Evolutionary conservation across 2,329 filamentous ascomycete species (phyloP), one percentile per base, ranked within the genome.

Genomic region (Pyrenochaeta sp.): DNA sequence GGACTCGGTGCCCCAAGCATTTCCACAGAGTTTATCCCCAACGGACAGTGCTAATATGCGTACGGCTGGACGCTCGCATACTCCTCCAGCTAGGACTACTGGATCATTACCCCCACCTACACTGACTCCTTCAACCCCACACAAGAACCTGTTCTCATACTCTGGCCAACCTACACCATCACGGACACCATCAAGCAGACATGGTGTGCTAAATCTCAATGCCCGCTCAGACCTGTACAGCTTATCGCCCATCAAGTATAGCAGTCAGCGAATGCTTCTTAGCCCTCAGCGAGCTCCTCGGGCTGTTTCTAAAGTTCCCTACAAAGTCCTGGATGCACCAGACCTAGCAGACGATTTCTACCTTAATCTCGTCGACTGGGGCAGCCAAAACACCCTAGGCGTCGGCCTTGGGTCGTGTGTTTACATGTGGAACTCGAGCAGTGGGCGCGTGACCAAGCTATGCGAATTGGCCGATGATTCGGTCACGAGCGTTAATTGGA

Each of bases 271-370:
- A 54, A 96, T 99, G 84, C 85, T 99, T 0, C 83, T 98, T 12
- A 96, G 91, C 49, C 93, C 94, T 2, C 85, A 93, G 58, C 91
- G 95, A 67, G 91, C 95, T 60, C 92, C 94, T 1, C 84, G 95
- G 61, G 90, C 91, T 27, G 92, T 99, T 17, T 94, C 91, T 76
- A 98, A 98, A 75, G 94, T 98, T 0, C 95, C 95, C 0, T 99
- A 96, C 78, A 99, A 99, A 77, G 95, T 99, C 1, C 82, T 99
- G 9, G 95, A 99, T 79, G 95, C 95, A 0, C 95, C 95, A 1
- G 95, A 98, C 72, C 80, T 99, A 40, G 93, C 94, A 23, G 95
- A 99, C 69, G 95, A 99, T 72, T 99, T 98, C 75, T 99, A 99
- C 69, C 82, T 99, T 31, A 99, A 99, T 68, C 81, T 99, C 21